Evolutionary conservation across 495 filamentous ascomycete species (phyloP), one percentile per base, ranked within the genome.

Genomic region (Xylaria curta): DNA sequence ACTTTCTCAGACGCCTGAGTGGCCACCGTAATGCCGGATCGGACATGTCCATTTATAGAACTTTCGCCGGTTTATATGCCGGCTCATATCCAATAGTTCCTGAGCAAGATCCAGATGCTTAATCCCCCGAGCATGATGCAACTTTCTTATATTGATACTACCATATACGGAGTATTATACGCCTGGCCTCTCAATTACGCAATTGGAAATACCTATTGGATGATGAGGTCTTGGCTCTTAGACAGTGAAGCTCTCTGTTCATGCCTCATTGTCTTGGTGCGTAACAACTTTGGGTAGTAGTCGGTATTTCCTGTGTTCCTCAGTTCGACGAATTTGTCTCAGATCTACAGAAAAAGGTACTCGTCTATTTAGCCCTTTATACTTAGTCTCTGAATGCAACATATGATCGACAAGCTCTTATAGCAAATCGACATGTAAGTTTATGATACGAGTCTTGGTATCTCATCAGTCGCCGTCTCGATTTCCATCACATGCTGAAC

Each of bases 291-390:
- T 63, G 24, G 60, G 60, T 63, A 7, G 36, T 24, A 63, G 7
- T 63, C 38, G 60, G 38, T 44, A 63, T 38, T 44, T 40, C 38
- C 9, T 44, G 24, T 63, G 38, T 9, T 63, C 36, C 60, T 60
- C 58, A 36, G 33, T 38, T 38, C 19, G 33, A 38, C 58, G 19
- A 60, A 36, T n/a, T 12, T 5, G 58, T 38, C n/a, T 60, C 17
- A 17, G 53, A 56, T 56, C 53, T 56, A 31, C 53, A 56, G 24
- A 17, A 56, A 28, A 31, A 17, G 24, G 24, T 26, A 31, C 26
- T 28, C 13, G 0, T 31, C 3, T n/a, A 15, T 33, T 38, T 10
- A 36, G 4, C 0, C 33, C 58, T 21, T 10, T 60, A 38, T 21
- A 19, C 38, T 21, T 13, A 0, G 28, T 33, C 33, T 3, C 21